phyloP scores from a whole-genome alignment of 768 basidiomycete genomes.

The Paxillus ammoniavirescens region DNA sequence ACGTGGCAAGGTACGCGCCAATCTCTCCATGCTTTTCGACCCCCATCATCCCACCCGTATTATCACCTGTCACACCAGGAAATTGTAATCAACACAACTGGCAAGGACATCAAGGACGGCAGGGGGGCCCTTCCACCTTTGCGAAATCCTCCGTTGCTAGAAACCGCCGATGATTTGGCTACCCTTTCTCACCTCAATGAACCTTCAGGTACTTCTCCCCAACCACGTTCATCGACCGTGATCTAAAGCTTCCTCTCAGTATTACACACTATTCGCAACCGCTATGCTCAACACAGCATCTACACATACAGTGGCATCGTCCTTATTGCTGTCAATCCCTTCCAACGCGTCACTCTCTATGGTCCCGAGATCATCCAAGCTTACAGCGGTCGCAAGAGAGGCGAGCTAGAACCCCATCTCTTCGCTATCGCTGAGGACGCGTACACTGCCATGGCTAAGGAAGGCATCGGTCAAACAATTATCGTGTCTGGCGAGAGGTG shows the following conservation, averaged over 20 bases:
- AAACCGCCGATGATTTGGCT: slow-evolving; percentile 97
- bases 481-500: slow-evolving; percentile 98
- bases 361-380: slow-evolving; percentile 97
- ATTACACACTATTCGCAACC: slow-evolving; percentile 93
- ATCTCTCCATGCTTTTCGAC: slow-evolving; percentile 9
- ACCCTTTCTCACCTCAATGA: slow-evolving; percentile 98
- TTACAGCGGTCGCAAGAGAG: slow-evolving; percentile 87
- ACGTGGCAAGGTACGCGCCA: slow-evolving; percentile 74
- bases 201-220: slow-evolving; percentile 73
- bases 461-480: slow-evolving; percentile 95
- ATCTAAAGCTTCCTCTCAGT: slow-evolving; percentile 46
- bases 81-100: slow-evolving; percentile 73
- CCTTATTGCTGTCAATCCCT: slow-evolving; percentile 97
- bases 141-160: slow-evolving; percentile 93
- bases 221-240: neutral
- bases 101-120: slow-evolving; percentile 76
- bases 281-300: slow-evolving; percentile 95
- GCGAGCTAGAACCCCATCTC: slow-evolving; percentile 95
- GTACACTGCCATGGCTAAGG: slow-evolving; percentile 93
- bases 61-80: slow-evolving; percentile 47
- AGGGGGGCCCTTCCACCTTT: slow-evolving; percentile 85
- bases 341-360: slow-evolving; percentile 96
- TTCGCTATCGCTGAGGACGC: slow-evolving; percentile 99
- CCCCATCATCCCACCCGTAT: neutral
- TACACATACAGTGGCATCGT: slow-evolving; percentile 99